phyloP scores from a whole-genome alignment of 2,329 filamentous ascomycete genomes.

The Xylaria arbuscula region DNA sequence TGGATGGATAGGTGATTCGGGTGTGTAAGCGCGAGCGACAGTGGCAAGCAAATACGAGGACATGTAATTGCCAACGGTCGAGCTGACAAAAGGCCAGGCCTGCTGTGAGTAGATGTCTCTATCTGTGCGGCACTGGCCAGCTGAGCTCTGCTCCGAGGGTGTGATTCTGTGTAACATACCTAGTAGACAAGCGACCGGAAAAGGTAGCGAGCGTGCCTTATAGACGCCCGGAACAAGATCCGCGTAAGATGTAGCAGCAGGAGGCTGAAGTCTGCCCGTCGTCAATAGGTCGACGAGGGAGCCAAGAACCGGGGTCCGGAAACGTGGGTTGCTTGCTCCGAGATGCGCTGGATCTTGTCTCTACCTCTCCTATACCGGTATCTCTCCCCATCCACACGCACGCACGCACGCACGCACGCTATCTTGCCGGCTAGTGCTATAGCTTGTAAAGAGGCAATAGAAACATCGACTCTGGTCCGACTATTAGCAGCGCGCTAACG shows the following conservation, averaged over 20 bases:
- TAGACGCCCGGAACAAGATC: slow-evolving; percentile 19
- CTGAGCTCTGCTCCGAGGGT: slow-evolving; percentile 19
- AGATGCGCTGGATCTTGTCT: slow-evolving; percentile 9
- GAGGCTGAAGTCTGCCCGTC: slow-evolving; percentile 12
- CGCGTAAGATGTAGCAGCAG: slow-evolving; percentile 26
- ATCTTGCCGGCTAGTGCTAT: neutral
- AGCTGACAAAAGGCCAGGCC: slow-evolving; percentile 20
- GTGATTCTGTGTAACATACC: slow-evolving; percentile 29
- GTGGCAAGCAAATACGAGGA: slow-evolving; percentile 24
- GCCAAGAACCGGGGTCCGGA: slow-evolving; percentile 32
- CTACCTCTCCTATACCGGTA: neutral
- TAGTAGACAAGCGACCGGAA: slow-evolving; percentile 1
- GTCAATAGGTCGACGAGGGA: slow-evolving; percentile 13
- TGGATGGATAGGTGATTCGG: neutral
- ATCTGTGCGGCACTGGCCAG: slow-evolving; percentile 22
- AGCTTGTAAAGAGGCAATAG: slow-evolving; percentile 7
- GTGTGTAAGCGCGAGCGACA: neutral
- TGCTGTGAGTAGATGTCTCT: slow-evolving; percentile 2
- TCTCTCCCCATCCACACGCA: neutral
- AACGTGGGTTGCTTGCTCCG: slow-evolving; percentile 24
- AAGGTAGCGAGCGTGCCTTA: neutral
- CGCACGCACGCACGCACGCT: no score
- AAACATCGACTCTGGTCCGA: slow-evolving; percentile 18
- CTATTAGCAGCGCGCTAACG: slow-evolving; percentile 10
- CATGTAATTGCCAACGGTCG: slow-evolving; percentile 8